Conservation (phyloP, 2,329 filamentous ascomycete species). For the Epichloe hybrida region DNA sequence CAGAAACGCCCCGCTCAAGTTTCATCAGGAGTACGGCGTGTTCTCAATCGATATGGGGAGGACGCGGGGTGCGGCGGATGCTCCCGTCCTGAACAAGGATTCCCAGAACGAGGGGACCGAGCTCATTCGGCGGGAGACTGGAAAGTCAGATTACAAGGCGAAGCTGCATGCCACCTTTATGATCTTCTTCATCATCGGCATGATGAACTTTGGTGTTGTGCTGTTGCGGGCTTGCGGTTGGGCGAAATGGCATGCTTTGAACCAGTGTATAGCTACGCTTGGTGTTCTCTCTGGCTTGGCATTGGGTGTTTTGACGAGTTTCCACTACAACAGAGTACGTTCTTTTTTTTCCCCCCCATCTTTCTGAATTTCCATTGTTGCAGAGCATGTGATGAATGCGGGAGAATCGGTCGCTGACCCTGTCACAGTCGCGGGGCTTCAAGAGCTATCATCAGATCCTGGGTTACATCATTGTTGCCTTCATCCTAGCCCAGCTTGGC, state of each 20-base stretch:
- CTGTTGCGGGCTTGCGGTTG: constrained; percentile 37
- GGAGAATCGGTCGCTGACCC: neutral
- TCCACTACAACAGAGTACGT: constrained; percentile 42
- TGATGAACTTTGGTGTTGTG: constrained; percentile 43
- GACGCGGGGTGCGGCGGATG: constrained; percentile 31
- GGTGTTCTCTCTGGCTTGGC: constrained; percentile 35
- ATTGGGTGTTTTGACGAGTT: constrained; percentile 39
- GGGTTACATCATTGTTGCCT: constrained; percentile 38
- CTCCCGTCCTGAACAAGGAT: constrained; percentile 24
- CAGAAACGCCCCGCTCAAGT: constrained; percentile 30
- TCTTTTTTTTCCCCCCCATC: too few species aligned
- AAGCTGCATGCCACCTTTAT: constrained; percentile 37
- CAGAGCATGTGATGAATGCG: neutral
- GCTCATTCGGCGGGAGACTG: constrained; percentile 17
- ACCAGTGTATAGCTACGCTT: constrained; percentile 36
- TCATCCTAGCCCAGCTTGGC: constrained; percentile 37
- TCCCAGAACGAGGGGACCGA: constrained; percentile 23
- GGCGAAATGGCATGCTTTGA: constrained; percentile 40
- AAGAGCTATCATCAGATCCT: constrained; percentile 43
- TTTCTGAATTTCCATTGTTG: too few species aligned
- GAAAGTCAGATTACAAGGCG: constrained; percentile 24
- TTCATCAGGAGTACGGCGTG: constrained; percentile 38
- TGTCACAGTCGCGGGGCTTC: constrained; percentile 35
- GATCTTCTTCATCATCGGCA: constrained; percentile 38
- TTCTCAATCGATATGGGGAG: constrained; percentile 42